Evolutionary conservation across 192 early-diverging fungal genomes (phyloP).

Genomic region (Gaertneriomyces semiglobifer): DNA sequence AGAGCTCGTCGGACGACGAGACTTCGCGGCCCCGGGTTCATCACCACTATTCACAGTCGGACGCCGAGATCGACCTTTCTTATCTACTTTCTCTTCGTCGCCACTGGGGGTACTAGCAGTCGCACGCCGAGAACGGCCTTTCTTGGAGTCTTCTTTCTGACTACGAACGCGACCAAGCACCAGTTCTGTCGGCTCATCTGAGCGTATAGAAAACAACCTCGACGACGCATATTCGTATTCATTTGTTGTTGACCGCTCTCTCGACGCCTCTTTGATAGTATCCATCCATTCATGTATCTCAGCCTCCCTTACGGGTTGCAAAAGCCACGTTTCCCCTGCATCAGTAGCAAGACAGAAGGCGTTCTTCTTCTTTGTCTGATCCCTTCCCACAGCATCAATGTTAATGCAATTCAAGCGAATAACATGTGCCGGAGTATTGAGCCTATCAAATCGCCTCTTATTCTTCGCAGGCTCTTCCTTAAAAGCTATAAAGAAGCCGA

Average conservation of each 20-base stretch:
- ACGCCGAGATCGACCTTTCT: no score
- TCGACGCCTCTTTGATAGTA: conserved; percentile 27
- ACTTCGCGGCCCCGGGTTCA: no score
- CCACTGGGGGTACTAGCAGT: no score
- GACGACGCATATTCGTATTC: conserved; percentile 24
- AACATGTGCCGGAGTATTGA: conserved; percentile 35
- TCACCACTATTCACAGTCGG: no score
- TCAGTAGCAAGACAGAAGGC: conserved; percentile 28
- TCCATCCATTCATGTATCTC: conserved; percentile 42
- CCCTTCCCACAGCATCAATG: conserved; percentile 39
- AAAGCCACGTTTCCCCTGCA: conserved; percentile 28
- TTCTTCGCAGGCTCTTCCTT: conserved; percentile 42
- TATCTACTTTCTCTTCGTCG: no score
- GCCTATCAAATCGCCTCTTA: conserved; percentile 12
- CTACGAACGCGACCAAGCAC: no score
- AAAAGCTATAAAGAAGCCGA: conserved; percentile 50
- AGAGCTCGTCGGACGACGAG: neutral
- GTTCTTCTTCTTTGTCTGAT: conserved; percentile 42
- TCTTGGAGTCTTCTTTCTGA: no score
- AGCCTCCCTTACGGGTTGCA: conserved; percentile 36
- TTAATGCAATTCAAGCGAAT: conserved; percentile 29
- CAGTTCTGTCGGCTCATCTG: no score
- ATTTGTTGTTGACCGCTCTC: conserved; percentile 34
- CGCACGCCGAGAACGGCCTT: no score
- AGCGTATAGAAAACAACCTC: conserved; percentile 8